Evolutionary conservation across 192 early-diverging fungal species (phyloP).

Genomic region (Radiomyces spectabilis): DNA sequence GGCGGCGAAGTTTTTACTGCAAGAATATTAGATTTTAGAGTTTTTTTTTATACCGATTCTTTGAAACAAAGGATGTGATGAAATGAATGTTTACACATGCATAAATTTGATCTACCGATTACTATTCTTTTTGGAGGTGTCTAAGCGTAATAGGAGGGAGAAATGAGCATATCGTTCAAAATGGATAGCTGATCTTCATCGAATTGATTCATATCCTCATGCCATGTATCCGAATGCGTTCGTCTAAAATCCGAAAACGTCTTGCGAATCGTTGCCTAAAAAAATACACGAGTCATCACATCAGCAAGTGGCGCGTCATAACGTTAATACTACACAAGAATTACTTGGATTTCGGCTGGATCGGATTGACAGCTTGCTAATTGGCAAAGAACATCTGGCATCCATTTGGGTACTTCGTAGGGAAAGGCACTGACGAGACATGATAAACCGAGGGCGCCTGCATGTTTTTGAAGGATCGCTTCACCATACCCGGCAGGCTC

Average conservation of each 20-base stretch:
- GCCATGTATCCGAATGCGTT: constrained; percentile 95
- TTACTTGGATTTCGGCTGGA: constrained; percentile 66
- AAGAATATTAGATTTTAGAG: too few species aligned
- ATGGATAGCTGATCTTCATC: constrained; percentile 67
- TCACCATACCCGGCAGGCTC: constrained; percentile 40
- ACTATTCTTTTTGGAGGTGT: too few species aligned
- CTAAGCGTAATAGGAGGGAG: constrained; percentile 79
- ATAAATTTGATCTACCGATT: too few species aligned
- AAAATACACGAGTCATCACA: background rate
- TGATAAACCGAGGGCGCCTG: constrained; percentile 85
- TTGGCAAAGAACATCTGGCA: constrained; percentile 77
- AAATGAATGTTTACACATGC: too few species aligned
- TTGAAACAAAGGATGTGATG: too few species aligned
- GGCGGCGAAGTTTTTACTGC: too few species aligned
- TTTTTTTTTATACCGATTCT: too few species aligned
- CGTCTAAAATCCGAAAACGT: constrained; percentile 90
- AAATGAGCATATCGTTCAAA: constrained; percentile 85
- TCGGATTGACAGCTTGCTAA: constrained; percentile 75
- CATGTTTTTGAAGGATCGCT: constrained; percentile 67
- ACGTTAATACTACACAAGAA: background rate
- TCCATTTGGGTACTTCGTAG: constrained; percentile 87
- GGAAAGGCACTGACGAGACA: constrained; percentile 87
- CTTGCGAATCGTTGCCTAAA: constrained; percentile 68
- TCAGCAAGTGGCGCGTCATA: background rate
- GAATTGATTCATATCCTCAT: constrained; percentile 76